Evolutionary conservation across 805 yeast genomes (phyloP).

Genomic region (Wilhelminamyces savonicus): DNA sequence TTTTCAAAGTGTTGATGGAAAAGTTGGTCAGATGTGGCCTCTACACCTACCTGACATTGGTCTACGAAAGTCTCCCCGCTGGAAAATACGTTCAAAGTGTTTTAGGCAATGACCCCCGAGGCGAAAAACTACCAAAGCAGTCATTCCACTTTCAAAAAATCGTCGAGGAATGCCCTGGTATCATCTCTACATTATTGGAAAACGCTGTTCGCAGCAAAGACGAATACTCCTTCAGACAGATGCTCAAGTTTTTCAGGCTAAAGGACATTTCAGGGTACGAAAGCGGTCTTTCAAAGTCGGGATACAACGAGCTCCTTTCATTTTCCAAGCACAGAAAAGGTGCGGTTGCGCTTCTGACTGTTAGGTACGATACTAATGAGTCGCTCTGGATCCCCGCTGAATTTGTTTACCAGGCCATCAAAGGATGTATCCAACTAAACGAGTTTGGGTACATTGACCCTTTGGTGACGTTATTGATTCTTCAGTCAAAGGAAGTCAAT

Average conservation of each 20-base stretch:
- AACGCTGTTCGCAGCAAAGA: slow-evolving; percentile 18
- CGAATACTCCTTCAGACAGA: slow-evolving; percentile 11
- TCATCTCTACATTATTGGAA: slow-evolving; percentile 19
- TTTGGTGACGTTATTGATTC: too few species aligned
- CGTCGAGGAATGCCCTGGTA: slow-evolving; percentile 23
- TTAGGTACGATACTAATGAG: slow-evolving; percentile 5
- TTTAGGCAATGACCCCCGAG: slow-evolving; percentile 10
- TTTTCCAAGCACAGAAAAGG: neutral
- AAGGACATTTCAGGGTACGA: slow-evolving; percentile 18
- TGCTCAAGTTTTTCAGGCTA: slow-evolving; percentile 21
- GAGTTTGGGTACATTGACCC: slow-evolving; percentile 25
- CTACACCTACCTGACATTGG: slow-evolving; percentile 20
- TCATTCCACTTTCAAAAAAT: slow-evolving; percentile 16
- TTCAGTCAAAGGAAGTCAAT: too few species aligned
- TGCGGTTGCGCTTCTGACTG: neutral
- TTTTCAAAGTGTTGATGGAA: slow-evolving; percentile 20
- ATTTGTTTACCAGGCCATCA: slow-evolving; percentile 20
- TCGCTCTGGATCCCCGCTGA: slow-evolving; percentile 12
- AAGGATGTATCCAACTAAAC: slow-evolving; percentile 19
- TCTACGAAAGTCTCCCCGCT: slow-evolving; percentile 19
- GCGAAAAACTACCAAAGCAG: slow-evolving; percentile 6
- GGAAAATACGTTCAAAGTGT: slow-evolving; percentile 14
- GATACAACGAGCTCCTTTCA: slow-evolving; percentile 9
- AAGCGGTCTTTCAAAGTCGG: slow-evolving; percentile 11
- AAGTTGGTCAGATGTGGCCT: slow-evolving; percentile 15